Conservation (phyloP, 108 stramenopile species). For the Nitzschia inconspicua region DNA sequence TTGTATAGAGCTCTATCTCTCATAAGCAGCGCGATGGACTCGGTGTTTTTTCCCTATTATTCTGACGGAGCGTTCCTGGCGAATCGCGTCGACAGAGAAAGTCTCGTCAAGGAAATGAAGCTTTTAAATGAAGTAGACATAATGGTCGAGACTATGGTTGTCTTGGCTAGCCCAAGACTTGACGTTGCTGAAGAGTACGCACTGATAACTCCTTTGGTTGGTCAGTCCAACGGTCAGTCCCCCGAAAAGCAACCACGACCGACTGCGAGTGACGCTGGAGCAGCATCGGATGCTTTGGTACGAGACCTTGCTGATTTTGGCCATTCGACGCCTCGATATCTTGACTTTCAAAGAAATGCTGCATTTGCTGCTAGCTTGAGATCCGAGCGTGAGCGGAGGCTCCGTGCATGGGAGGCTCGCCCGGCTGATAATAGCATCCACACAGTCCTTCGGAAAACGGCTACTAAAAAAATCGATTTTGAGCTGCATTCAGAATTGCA, state of each 20-base stretch:
- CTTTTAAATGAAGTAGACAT: conserved; percentile 69
- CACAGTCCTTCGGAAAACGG: conserved; percentile 43
- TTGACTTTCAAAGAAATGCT: conserved; percentile 72
- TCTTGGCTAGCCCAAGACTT: conserved; percentile 49
- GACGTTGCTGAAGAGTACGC: conserved; percentile 28
- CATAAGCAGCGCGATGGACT: conserved; percentile 43
- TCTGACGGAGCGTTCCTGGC: conserved; percentile 55
- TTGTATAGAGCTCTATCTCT: conserved; percentile 51
- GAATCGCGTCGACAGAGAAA: conserved; percentile 30
- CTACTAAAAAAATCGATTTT: conserved; percentile 38
- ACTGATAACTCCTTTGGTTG: not conserved
- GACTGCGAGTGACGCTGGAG: not conserved
- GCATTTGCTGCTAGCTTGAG: conserved; percentile 75
- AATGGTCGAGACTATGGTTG: conserved; percentile 70
- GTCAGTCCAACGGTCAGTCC: not conserved
- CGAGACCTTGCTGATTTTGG: not conserved
- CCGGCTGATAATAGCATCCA: conserved; percentile 29
- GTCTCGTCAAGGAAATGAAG: conserved; percentile 52
- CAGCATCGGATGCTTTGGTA: not conserved
- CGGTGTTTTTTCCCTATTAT: conserved; percentile 63
- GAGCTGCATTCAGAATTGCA: conserved; percentile 68
- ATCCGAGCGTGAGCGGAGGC: conserved; percentile 61
- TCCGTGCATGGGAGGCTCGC: conserved; percentile 53
- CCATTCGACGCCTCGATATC: conserved; percentile 49
- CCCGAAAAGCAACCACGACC: not conserved